Conservation (phyloP, 2,329 filamentous ascomycete genomes). For the Aspergillus arachidicola region DNA sequence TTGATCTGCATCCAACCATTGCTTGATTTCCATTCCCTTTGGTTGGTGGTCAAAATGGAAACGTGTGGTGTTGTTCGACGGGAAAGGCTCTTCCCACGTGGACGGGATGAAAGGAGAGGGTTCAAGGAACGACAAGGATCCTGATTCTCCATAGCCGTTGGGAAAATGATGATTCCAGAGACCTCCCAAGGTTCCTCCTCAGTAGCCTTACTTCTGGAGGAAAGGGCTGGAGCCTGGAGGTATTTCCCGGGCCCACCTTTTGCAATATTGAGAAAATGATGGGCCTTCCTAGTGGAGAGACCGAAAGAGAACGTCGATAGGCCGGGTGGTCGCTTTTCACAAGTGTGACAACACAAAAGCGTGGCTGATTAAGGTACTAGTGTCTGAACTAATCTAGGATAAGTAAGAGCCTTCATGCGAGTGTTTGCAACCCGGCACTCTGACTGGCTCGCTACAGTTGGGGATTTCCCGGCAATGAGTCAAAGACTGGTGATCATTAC, state of each 20-base stretch:
- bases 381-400: constrained; percentile 2
- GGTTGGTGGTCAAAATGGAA: background rate
- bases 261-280: background rate
- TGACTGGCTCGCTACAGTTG: constrained; percentile 11
- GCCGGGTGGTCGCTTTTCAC: background rate
- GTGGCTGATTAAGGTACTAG: constrained; percentile 8
- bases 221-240: background rate
- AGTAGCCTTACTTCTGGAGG: no score
- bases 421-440: constrained; percentile 10
- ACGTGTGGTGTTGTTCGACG: constrained; percentile 10
- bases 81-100: constrained; percentile 20
- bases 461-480: constrained; percentile 20
- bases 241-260: background rate
- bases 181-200: no score
- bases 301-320: background rate
- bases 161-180: background rate
- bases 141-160: constrained; percentile 5
- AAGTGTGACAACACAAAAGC: background rate
- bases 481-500: constrained; percentile 18
- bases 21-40: constrained; percentile 14
- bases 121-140: background rate
- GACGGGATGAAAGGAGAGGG: constrained; percentile 10
- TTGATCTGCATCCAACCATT: constrained; percentile 23
- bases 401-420: constrained; percentile 16
- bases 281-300: background rate